Conservation (phyloP, 1,284 basidiomycete genomes). For the Marasmius oreades region DNA sequence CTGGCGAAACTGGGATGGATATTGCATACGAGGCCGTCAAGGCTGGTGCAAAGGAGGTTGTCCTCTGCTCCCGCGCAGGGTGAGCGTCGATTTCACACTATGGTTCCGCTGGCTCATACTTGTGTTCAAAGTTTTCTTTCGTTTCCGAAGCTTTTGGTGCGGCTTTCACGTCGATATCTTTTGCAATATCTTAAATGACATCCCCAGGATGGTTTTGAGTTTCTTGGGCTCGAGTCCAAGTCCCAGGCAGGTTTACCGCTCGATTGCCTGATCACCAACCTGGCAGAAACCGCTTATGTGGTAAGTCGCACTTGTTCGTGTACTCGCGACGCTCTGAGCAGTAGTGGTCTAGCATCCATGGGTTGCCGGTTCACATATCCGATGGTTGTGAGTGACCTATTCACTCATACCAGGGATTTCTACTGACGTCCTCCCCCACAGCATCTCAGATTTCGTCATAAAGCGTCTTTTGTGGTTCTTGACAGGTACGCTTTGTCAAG, state of each 20-base stretch:
- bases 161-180: conserved; percentile 2
- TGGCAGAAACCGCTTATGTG: conserved; percentile 53
- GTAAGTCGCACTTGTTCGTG: conserved; percentile 26
- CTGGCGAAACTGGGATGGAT: conserved; percentile 69
- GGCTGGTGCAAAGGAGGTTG: conserved; percentile 50
- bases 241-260: conserved; percentile 48
- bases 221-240: conserved; percentile 47
- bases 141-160: conserved; percentile 57
- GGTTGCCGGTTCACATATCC: conserved; percentile 51
- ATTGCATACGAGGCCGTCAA: conserved; percentile 52
- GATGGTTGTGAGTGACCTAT: conserved; percentile 49
- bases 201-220: conserved; percentile 51
- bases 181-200: not conserved
- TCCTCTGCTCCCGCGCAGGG: conserved; percentile 51
- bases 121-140: conserved; percentile 44
- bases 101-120: not conserved
- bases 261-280: conserved; percentile 56
- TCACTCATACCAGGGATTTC: not conserved
- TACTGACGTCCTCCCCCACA: conserved; percentile 14
- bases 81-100: conserved; percentile 14
- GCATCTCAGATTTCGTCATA: conserved; percentile 61
- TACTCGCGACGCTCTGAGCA: not conserved
- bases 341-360: conserved; percentile 42
- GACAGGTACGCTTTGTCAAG: conserved; percentile 40
- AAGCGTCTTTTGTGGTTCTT: conserved; percentile 60